Evolutionary conservation across 2,329 filamentous ascomycete genomes (phyloP), one percentile per base, ranked within the genome.

Genomic region (Hymenoscyphus occultus): DNA sequence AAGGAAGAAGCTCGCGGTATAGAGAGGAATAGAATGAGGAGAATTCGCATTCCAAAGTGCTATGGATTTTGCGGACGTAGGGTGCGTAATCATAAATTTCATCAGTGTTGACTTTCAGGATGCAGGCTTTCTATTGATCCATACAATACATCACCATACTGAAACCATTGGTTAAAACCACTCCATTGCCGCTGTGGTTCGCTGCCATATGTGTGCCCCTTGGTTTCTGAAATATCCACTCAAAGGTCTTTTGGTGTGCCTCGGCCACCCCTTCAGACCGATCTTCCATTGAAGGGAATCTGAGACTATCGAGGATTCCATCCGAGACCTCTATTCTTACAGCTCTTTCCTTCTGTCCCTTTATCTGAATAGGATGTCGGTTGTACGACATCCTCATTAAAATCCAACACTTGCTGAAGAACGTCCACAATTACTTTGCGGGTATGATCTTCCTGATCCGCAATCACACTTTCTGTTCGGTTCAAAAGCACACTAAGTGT

Each of bases 1-100:
- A 63, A 82, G 81, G 69, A 81, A 82, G 69, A 78, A 82, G 0
- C 75, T 76, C 0, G 79, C 78, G 0, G 74, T 57, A 35, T 57
- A 77, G 2, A 73, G 35, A 2, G 67, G 31, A 28, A 48, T 1
- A 10, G 32, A 19, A 3, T 28, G 14, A 0, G 22, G 69, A 0
- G 76, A 68, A 2, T 9, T 39, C 7, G n/a, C 16, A 1, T 6
- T 31, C 78, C 77, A 79, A 1, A 40, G 13, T 0, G 57, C 12
- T 61, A 67, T 6, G 76, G 67, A 39, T 12, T 16, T 0, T 0
- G 1, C 31, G 5, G 63, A 65, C 13, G 4, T 31, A 28, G 32
- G 0, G 31, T 67, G 6, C 7, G 40, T 39, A 28, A 12, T 64
- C 0, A 71, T 59, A 35, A 65, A 67, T 19, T 64, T 68, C 70